Evolutionary conservation across 495 filamentous ascomycete genomes (phyloP), one percentile per base, ranked within the genome.

Genomic region (Chaetomium fimeti): DNA sequence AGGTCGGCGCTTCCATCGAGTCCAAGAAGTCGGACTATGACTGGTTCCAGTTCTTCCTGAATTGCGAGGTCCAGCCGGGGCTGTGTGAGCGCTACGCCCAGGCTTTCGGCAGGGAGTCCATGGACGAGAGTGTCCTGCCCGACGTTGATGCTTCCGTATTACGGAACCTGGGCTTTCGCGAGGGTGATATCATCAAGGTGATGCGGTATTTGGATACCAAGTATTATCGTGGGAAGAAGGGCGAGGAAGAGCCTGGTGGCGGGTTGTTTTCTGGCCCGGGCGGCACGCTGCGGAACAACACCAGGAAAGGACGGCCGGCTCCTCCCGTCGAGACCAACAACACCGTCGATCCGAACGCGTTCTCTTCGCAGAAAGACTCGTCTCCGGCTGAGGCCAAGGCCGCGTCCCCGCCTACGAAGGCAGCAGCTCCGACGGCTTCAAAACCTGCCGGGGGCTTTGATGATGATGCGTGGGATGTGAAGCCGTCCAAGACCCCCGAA

Each of bases 31-130:
- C 85, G 11, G 87, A 92, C 49, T 96, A 98, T 71, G 94, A 99
- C 74, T 99, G 94, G 94, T 99, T 98, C 71, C 91, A 97, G 67
- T 98, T 99, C 78, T 99, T 99, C 81, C 79, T 99, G 25, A 83
- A 86, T 61, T 92, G 92, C 72, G 94, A 95, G 36, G 91, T 98
- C 62, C 89, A 90, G 60, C 89, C 91, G 40, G 89, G 93, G 68
- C 88, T 94, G 51, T 98, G 94, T 76, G 92, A 97, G 75, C 84
- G 95, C 45, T 99, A 99, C 72, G 87, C 94, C 7, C 88, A 90
- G 69, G 90, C 90, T 12, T 98, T 99, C 69, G 70, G 83, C 32
- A 87, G 86, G 71, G 94, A 99, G 71, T 93, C 92, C 15, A 98
- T 99, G 91, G 92, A 96, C 66, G 92, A 97, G 76, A 89, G 88